Evolutionary conservation across 176 grass and related monocot genomes (phyloP).

Genomic region (Oryza meridionalis): DNA sequence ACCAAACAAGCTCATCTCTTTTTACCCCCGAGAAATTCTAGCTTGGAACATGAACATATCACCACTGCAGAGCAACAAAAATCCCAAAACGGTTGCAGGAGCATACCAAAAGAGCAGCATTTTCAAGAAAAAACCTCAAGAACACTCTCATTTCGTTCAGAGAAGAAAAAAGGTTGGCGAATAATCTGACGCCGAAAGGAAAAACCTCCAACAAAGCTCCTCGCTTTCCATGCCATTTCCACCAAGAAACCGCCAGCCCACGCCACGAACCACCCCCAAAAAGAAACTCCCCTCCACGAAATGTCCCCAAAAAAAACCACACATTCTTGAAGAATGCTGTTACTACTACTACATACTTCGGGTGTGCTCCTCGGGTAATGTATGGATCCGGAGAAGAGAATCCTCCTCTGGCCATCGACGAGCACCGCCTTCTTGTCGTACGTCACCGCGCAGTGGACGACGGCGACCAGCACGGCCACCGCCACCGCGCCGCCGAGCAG

Average conservation of each 20-base stretch:
- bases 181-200: not conserved
- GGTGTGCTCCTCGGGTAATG: conserved; percentile 98
- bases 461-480: conserved; percentile 35
- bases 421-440: conserved; percentile 90
- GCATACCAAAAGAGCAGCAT: not conserved
- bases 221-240: conserved; percentile 19
- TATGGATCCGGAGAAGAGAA: conserved; percentile 99
- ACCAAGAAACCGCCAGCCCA: conserved; percentile 18
- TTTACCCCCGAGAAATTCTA: not conserved
- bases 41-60: not conserved
- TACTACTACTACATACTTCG: conserved; percentile 57
- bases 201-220: not conserved
- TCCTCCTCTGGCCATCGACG: conserved; percentile 79
- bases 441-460: conserved; percentile 68
- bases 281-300: conserved; percentile 3
- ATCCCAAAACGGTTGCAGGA: not conserved
- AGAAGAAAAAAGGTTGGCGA: not conserved
- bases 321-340: conserved; percentile 31
- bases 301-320: not conserved
- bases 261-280: conserved; percentile 25
- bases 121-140: conserved; percentile 35
- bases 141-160: not conserved
- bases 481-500: conserved; percentile 44
- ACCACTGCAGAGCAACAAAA: not conserved
- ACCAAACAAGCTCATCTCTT: not conserved